Conservation (phyloP, 2,329 filamentous ascomycete genomes). For the Botrytis medusae region DNA sequence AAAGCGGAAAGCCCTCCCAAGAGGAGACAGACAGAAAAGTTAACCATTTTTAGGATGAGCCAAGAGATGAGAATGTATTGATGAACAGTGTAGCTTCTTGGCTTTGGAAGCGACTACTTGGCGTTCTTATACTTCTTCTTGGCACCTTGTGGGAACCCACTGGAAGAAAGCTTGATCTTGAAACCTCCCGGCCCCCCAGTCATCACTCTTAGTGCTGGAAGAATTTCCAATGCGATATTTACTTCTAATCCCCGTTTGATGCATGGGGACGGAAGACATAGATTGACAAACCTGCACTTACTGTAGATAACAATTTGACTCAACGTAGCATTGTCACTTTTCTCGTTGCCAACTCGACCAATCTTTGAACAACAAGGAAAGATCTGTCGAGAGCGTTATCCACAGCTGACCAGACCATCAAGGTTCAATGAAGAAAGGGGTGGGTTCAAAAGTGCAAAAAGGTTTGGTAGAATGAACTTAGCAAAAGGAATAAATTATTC, state of each 20-base stretch:
- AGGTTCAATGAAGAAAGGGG: not conserved
- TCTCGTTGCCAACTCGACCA: not conserved
- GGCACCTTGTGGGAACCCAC: not conserved
- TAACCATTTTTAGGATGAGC: constrained; percentile 13
- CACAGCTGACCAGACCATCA: not conserved
- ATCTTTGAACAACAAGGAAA: not conserved
- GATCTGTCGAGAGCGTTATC: not conserved
- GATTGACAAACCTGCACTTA: not conserved
- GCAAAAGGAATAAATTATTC: constrained; percentile 2
- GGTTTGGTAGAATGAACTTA: not conserved
- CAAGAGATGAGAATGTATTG: constrained; percentile 1
- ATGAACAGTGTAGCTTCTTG: constrained; percentile 10
- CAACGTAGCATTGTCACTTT: not conserved
- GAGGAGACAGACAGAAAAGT: constrained; percentile 1
- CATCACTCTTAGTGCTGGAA: constrained; percentile 16
- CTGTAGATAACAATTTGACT: not conserved
- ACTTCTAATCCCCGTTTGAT: not conserved
- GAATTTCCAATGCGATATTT: not conserved
- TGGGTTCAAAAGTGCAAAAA: not conserved
- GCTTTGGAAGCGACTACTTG: not conserved
- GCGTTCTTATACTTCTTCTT: constrained; percentile 13
- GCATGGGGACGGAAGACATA: not conserved
- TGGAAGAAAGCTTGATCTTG: not conserved
- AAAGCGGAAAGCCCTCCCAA: constrained; percentile 17
- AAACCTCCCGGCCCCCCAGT: not conserved